These are phyloP conservation scores for Chiua virens DNA, from an alignment of 768 basidiomycete species.

Conservation along the genomic window DNA sequence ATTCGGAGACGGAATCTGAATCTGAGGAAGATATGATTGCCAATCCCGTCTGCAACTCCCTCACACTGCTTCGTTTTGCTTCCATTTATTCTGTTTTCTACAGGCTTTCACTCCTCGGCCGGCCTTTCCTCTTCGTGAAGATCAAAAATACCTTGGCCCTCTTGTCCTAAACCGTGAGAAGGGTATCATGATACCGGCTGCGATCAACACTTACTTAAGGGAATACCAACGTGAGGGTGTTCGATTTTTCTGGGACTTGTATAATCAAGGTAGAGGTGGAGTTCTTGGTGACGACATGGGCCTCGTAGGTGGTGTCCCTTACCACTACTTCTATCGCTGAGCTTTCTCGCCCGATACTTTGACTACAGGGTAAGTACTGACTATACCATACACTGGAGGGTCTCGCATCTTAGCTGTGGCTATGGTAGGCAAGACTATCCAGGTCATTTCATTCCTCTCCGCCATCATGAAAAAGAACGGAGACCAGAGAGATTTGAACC, in stretches of 20 bases:
- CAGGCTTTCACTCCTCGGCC: slow-evolving; percentile 52
- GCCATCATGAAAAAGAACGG: slow-evolving; percentile 90
- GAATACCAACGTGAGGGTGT: slow-evolving; percentile 90
- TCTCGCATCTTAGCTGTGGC: slow-evolving; percentile 5
- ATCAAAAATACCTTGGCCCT: slow-evolving; percentile 43
- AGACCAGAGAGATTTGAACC: slow-evolving; percentile 56
- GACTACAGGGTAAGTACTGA: slow-evolving; percentile 26
- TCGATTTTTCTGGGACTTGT: slow-evolving; percentile 76
- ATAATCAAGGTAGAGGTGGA: slow-evolving; percentile 66
- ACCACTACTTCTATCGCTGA: background rate
- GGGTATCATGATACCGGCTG: slow-evolving; percentile 54
- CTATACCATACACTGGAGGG: background rate
- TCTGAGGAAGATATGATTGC: slow-evolving; percentile 32
- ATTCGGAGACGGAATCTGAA: slow-evolving; percentile 49
- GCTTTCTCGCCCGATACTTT: background rate
- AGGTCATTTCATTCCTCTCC: slow-evolving; percentile 85
- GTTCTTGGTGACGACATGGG: slow-evolving; percentile 98
- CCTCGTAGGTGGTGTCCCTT: slow-evolving; percentile 41
- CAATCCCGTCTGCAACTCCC: slow-evolving; percentile 28
- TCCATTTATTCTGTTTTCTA: background rate
- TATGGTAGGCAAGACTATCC: slow-evolving; percentile 84
- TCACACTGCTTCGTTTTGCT: background rate
- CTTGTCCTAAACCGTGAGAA: slow-evolving; percentile 49
- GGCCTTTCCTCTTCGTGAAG: slow-evolving; percentile 48
- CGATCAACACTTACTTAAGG: slow-evolving; percentile 85